Evolutionary conservation across 768 basidiomycete species (phyloP).

Genomic region (Leccinum barrowsii): DNA sequence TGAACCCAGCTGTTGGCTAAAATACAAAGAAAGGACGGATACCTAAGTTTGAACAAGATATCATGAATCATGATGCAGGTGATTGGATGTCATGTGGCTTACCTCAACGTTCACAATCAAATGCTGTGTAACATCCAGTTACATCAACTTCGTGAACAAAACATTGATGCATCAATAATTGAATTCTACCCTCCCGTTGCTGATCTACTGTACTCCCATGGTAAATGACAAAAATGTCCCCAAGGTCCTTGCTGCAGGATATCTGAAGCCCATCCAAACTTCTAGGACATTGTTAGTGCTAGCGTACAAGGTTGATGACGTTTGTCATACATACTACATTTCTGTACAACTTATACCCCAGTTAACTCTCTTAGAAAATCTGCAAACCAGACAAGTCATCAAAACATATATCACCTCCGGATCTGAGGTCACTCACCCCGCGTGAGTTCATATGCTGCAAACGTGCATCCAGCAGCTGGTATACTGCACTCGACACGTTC

Average conservation of each 20-base stretch:
- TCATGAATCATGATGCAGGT: too few species aligned
- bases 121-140: too few species aligned
- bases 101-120: too few species aligned
- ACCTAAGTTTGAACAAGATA: too few species aligned
- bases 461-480: constrained; percentile 88
- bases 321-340: background rate
- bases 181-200: background rate
- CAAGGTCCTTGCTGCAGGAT: background rate
- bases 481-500: constrained; percentile 46
- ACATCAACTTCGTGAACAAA: too few species aligned
- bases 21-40: too few species aligned
- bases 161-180: too few species aligned
- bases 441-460: constrained; percentile 84
- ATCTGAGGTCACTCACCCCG: constrained; percentile 45
- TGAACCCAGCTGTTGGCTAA: too few species aligned
- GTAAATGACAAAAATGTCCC: background rate
- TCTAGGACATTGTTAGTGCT: background rate
- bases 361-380: constrained; percentile 27
- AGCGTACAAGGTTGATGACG: background rate
- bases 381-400: background rate
- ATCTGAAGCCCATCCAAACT: background rate
- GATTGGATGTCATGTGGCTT: too few species aligned
- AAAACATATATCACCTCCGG: background rate
- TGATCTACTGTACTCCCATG: background rate
- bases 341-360: constrained; percentile 10